Conservation (phyloP, 1,284 basidiomycete species). For the Hemileia vastatrix region DNA sequence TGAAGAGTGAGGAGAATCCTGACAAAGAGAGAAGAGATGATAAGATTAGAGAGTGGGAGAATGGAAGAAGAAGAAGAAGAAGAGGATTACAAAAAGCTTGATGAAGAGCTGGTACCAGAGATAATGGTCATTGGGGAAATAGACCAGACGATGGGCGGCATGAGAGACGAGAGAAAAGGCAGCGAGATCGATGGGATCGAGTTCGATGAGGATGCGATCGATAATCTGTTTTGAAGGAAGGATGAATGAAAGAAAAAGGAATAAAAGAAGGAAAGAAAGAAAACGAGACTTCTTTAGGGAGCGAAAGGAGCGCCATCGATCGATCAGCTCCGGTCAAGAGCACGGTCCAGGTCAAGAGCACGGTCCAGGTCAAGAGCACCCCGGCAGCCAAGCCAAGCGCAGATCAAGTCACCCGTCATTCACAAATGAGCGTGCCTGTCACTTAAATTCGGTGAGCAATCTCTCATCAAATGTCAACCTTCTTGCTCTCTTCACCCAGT, state of each 20-base stretch:
- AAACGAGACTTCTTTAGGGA: too few species aligned
- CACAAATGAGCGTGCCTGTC: too few species aligned
- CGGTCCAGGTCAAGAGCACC: too few species aligned
- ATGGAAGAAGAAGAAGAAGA: background rate
- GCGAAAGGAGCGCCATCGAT: too few species aligned
- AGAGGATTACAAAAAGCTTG: constrained; percentile 6
- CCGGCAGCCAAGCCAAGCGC: too few species aligned
- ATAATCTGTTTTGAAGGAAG: background rate
- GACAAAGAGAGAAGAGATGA: background rate
- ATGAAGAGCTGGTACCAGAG: background rate
- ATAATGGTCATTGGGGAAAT: background rate
- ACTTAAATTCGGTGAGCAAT: too few species aligned
- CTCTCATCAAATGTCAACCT: too few species aligned
- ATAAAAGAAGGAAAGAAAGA: background rate
- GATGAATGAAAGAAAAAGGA: background rate
- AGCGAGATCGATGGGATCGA: background rate
- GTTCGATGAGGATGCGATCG: background rate
- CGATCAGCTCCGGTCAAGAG: too few species aligned
- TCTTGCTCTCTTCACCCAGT: too few species aligned
- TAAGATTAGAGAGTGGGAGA: background rate
- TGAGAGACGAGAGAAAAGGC: background rate
- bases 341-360: too few species aligned
- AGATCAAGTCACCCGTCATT: too few species aligned
- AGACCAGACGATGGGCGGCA: background rate
- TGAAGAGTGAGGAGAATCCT: background rate